phyloP scores from a whole-genome alignment of 1,139 yeast species.

The Lodderomyces jiufengensis region DNA sequence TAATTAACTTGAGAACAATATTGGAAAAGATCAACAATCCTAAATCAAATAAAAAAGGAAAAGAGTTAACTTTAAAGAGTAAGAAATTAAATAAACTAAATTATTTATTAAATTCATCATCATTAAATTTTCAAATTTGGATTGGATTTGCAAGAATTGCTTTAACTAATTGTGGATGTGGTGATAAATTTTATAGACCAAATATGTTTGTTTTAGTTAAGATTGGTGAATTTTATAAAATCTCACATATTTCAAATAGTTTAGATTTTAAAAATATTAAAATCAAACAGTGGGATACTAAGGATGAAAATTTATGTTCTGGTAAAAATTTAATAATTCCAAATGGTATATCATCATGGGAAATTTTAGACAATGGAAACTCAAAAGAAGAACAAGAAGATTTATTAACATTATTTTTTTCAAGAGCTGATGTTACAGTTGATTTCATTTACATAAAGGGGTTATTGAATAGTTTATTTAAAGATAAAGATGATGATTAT shows the following conservation, averaged over 20 bases:
- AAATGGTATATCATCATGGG: constrained; percentile 34
- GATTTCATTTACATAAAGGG: constrained; percentile 32
- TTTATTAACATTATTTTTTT: constrained; percentile 27
- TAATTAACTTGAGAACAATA: constrained; percentile 17
- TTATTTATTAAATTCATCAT: too few species aligned
- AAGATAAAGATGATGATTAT: too few species aligned
- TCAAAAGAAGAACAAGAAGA: constrained; percentile 15
- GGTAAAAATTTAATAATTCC: constrained; percentile 29
- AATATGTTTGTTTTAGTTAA: constrained; percentile 24
- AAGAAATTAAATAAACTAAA: too few species aligned
- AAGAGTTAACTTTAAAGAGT: too few species aligned
- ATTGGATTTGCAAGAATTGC: constrained; percentile 49
- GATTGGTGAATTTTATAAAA: constrained; percentile 18
- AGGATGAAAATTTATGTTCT: constrained; percentile 21
- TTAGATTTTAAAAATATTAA: constrained; percentile 37
- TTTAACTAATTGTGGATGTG: constrained; percentile 45
- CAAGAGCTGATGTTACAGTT: constrained; percentile 34
- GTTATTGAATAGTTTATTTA: too few species aligned
- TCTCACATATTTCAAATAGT: constrained; percentile 31
- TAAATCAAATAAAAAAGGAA: constrained; percentile 12
- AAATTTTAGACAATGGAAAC: too few species aligned
- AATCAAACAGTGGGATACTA: constrained; percentile 34
- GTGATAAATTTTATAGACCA: constrained; percentile 39
- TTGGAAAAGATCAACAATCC: not conserved
- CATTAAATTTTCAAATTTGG: too few species aligned